Evolutionary conservation across 768 basidiomycete genomes (phyloP), one percentile per base, ranked within the genome.

Genomic region (Panaeolus papilionaceus): DNA sequence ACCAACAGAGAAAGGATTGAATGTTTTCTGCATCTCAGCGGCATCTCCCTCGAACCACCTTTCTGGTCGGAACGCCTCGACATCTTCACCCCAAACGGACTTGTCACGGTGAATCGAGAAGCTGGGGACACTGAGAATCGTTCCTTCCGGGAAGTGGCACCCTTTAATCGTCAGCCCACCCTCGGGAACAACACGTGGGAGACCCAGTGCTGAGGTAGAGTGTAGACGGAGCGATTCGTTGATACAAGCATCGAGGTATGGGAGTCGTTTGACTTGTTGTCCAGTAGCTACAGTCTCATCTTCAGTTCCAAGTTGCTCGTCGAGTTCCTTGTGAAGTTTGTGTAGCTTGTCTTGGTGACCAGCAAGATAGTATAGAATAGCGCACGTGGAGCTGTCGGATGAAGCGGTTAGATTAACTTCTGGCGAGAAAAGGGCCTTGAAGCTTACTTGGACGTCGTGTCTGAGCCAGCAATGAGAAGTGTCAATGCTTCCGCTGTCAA

Each of bases 361-460:
- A 4, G 93, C 92, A 67, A 98, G 86, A 75, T 94, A 86, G 81
- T 94, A 95, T 26, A 93, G 84, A 74, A 96, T 95, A 11, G 94
- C 95, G 71, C 94, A 95, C 4, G 93, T 93, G 18, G 94, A 95
- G 81, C 93, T 95, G 67, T 6, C 51, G 33, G 18, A 40, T 64
- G 39, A 64, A n/a, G 42, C 51, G 23, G 70, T 68, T 47, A 67
- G 49, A 45, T 62, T 37, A 64, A 11, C 28, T n/a, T 28, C 44
- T 1, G 2, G 16, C 38, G 26, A 11, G 61, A 33, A 64, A 67
- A 47, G 6, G 38, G 45, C 28, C 40, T 18, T 45, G 33, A 42
- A 23, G 74, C 89, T 68, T 71, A 94, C 93, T 97, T 98, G 58
- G 95, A 95, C 0, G 96, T 97, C 1, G 95, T 98, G 73, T 98